Evolutionary conservation across 257 asterid species (phyloP), one percentile per base, ranked within the genome.

Genomic region (Solanum appendiculatum): DNA sequence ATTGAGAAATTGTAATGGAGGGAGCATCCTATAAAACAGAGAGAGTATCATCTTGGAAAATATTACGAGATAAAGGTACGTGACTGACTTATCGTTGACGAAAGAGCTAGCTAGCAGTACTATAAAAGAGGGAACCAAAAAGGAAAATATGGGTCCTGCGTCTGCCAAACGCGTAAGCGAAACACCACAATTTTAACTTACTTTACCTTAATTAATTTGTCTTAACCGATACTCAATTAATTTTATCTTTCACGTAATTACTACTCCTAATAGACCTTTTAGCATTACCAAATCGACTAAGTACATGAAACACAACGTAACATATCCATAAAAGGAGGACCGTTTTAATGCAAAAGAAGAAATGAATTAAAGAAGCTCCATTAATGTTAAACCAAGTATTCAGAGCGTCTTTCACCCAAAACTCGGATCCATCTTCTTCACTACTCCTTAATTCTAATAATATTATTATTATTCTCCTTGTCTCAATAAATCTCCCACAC

Each of bases 301-400:
- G 1, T 70, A 9, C 29, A 37, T 6, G 83, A 39, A 12, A 23
- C 34, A 27, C 3, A 78, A 78, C 37, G 58, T 44, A 31, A 34
- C 85, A 86, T 36, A 86, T 18, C 85, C 85, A 81, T 81, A 81
- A 81, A 81, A 81, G 66, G 10, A 81, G 44, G 68, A 48, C 85
- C 44, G 69, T 81, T 81, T 20, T 48, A 48, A 81, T 81, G 68
- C 85, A 6, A 48, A 81, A n/a, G 83, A 75, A 75, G 83, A 77
- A 77, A 14, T n/a, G 83, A 77, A 40, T 27, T 27, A 78, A 78
- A 0, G 84, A 78, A 44, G 64, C 84, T 78, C 85, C 85, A 81
- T 81, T 81, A 70, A 85, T 78, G 80, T 23, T 72, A 27, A 60
- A 64, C 91, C 89, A 87, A 23, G 60, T 36, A 51, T 69, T 87